These are phyloP conservation scores for Penicillium parvum DNA, from an alignment of 495 filamentous ascomycete species.

Conservation along the genomic window DNA sequence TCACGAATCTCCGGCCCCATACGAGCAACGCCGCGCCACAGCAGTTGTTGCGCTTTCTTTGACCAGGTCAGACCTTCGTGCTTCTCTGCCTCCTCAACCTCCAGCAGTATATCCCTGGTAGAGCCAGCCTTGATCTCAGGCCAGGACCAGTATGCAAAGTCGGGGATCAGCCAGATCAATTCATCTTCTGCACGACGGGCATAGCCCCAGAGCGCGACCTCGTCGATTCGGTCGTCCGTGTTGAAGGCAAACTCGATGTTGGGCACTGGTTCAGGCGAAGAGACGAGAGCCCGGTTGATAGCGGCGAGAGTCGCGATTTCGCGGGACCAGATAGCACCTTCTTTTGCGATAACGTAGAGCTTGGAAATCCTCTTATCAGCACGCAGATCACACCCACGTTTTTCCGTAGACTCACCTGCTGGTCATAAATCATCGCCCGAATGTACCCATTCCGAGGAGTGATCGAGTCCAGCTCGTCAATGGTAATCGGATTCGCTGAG, in stretches of 20 bases:
- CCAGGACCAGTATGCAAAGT: slow-evolving; percentile 65
- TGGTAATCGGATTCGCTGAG: slow-evolving; percentile 17
- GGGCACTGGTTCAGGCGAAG: slow-evolving; percentile 43
- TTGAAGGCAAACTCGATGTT: slow-evolving; percentile 54
- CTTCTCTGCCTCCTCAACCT: slow-evolving; percentile 29
- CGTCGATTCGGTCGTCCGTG: slow-evolving; percentile 33
- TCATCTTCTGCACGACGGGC: slow-evolving; percentile 33
- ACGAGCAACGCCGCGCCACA: slow-evolving; percentile 35
- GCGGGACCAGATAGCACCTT: slow-evolving; percentile 22
- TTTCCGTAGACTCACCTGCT: slow-evolving; percentile 18
- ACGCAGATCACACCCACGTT: too few relatives aligned
- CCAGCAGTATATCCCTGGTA: slow-evolving; percentile 36
- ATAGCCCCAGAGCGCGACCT: slow-evolving; percentile 40
- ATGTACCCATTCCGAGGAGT: slow-evolving; percentile 20
- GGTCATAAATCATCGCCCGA: slow-evolving; percentile 33
- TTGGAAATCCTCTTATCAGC: not conserved
- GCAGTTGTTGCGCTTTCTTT: slow-evolving; percentile 47
- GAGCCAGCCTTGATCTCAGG: slow-evolving; percentile 47
- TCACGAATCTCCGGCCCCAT: slow-evolving; percentile 22
- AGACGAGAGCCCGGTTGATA: slow-evolving; percentile 20
- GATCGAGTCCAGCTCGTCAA: slow-evolving; percentile 25
- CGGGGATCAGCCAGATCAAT: slow-evolving; percentile 57
- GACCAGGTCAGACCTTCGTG: slow-evolving; percentile 24
- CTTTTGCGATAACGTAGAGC: slow-evolving; percentile 25
- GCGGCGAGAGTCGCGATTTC: slow-evolving; percentile 25